Evolutionary conservation across 768 basidiomycete species (phyloP).

Genomic region (Podaxis carcinomalis): DNA sequence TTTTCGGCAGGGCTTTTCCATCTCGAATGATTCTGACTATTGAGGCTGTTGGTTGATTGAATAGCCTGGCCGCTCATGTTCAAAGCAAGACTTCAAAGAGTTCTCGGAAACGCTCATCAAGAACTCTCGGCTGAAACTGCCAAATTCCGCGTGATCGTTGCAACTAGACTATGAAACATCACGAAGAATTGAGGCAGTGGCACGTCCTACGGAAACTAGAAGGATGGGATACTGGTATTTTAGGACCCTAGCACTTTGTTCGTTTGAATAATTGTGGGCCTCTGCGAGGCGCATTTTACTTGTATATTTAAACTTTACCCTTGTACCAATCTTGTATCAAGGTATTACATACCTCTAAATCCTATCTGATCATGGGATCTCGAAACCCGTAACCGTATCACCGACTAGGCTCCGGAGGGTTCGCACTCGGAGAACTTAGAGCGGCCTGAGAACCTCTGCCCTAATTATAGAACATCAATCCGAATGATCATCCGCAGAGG

Average conservation of each 20-base stretch:
- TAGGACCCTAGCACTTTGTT: background rate
- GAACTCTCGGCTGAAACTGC: slow-evolving; percentile 30
- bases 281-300: slow-evolving; percentile 1
- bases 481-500: background rate
- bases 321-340: background rate
- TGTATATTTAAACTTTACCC: background rate
- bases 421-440: background rate
- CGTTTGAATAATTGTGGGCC: background rate
- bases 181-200: background rate
- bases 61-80: slow-evolving; percentile 44
- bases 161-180: background rate
- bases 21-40: background rate
- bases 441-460: background rate
- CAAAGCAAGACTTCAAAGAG: slow-evolving; percentile 49
- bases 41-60: background rate
- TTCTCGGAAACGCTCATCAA: slow-evolving; percentile 44
- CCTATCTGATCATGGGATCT: background rate
- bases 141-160: background rate
- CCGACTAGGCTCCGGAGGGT: background rate
- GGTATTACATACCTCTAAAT: background rate
- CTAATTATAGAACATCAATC: background rate
- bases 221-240: background rate
- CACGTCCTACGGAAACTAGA: background rate
- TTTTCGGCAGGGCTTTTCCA: background rate
- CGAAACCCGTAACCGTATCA: background rate